A percentile compares a stretch with the other conserved stretches of the same genome.
phyloP scores from a whole-genome alignment of 495 filamentous ascomycete species.

The Talaromyces borbonicus region DNA sequence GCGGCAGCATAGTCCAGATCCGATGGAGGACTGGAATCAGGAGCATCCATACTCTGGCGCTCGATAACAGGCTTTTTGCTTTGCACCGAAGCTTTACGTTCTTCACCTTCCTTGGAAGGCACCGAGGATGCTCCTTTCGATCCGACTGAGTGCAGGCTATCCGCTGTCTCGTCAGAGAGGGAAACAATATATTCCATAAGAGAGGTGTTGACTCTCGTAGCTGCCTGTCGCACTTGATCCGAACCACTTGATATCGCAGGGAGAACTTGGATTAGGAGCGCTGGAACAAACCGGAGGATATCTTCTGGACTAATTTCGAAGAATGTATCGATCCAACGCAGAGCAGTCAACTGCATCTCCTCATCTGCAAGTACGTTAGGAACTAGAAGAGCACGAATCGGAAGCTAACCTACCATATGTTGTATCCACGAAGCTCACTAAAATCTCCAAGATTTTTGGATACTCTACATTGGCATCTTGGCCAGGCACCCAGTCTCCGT shows the following conservation, averaged over 20 bases:
- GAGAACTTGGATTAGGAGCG: constrained; percentile 81
- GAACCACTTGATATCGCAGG: constrained; percentile 90
- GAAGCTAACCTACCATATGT: constrained; percentile 50
- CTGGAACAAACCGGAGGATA: constrained; percentile 89
- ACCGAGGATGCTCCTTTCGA: constrained; percentile 28
- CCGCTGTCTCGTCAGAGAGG: constrained; percentile 63
- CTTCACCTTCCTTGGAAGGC: constrained; percentile 34
- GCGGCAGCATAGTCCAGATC: constrained; percentile 95
- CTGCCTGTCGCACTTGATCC: constrained; percentile 79
- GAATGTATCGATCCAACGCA: constrained; percentile 93
- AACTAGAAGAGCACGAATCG: background rate
- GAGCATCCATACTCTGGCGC: constrained; percentile 24
- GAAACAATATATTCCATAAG: constrained; percentile 88
- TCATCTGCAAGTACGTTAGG: constrained; percentile 46
- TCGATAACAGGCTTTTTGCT: constrained; percentile 35
- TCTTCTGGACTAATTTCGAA: constrained; percentile 97
- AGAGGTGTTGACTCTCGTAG: constrained; percentile 78
- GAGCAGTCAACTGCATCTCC: constrained; percentile 78
- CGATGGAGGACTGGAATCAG: constrained; percentile 34
- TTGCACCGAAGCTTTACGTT: constrained; percentile 45
- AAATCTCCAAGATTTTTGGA: constrained; percentile 80
- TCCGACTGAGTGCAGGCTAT: constrained; percentile 23
- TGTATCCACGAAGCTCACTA: constrained; percentile 84
- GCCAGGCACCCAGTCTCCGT: constrained; percentile 93
- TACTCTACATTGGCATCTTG: constrained; percentile 96